Percentiles rank a stretch among this genome's conserved stretches.
Evolutionary conservation across 805 yeast genomes (phyloP).

Genomic region (Pichia scutulata): DNA sequence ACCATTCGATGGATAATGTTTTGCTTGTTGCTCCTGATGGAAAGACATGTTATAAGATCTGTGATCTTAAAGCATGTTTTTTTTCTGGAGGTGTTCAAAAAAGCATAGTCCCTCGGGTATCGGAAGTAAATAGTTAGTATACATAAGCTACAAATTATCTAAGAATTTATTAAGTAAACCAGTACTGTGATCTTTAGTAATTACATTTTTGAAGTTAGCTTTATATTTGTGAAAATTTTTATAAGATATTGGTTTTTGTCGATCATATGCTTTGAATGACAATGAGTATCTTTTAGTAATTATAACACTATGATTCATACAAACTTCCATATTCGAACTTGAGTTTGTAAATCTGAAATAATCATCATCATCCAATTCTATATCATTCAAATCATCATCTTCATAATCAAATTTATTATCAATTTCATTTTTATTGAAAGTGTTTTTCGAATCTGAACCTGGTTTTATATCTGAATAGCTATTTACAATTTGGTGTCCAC

Average conservation of each 20-base stretch:
- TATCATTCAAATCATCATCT: neutral
- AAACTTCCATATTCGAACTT: neutral
- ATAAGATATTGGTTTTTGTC: constrained; percentile 4
- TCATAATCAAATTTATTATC: neutral
- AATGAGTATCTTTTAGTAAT: constrained; percentile 12
- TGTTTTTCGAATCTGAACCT: neutral
- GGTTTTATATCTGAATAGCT: neutral
- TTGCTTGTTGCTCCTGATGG: no score
- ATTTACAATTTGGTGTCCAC: neutral
- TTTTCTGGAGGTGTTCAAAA: neutral
- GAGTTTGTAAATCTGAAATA: neutral
- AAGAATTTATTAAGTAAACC: neutral
- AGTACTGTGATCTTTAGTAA: neutral
- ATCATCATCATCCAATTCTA: constrained; percentile 1
- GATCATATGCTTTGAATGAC: constrained; percentile 22
- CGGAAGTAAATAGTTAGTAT: neutral
- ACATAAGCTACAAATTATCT: neutral
- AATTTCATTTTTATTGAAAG: no score
- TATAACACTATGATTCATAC: neutral
- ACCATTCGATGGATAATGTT: no score
- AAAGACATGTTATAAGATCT: no score
- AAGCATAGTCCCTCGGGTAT: neutral
- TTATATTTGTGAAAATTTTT: constrained; percentile 7
- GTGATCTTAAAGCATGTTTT: no score
- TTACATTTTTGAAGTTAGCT: constrained; percentile 1